Evolutionary conservation across 2,329 filamentous ascomycete genomes (phyloP), one percentile per base, ranked within the genome.

Genomic region (Penicillium freii): DNA sequence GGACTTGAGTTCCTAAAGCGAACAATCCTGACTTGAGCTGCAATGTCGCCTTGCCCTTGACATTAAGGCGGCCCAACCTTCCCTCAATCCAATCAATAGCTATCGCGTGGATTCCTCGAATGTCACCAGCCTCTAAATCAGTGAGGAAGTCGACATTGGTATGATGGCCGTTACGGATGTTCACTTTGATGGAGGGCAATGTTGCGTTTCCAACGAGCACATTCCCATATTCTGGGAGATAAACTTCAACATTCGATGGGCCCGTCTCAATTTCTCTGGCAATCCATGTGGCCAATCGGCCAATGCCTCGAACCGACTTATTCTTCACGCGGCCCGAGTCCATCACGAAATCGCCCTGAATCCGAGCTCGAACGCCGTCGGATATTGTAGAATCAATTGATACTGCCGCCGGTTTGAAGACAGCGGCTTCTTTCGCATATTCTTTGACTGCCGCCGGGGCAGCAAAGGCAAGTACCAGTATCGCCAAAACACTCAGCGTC

Each of bases 61-160:
- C 78, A 59, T 83, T 85, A 56, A 99, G 77, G 56, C 83, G 80
- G 11, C 86, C 83, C 57, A 97, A 78, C 53, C 85, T 87, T 39
- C 92, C 92, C 53, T 90, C 86, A 59, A 99, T 78, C 87, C 91
- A 97, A 73, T 96, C 89, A 71, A 94, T 91, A 46, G 90, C 91
- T 61, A 97, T 83, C 58, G 83, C 83, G 58, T 90, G 87, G 65
- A 97, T 86, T 6, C 87, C 88, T 54, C 92, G 86, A 15, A 90
- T 78, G 67, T 92, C 85, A 31, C 92, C 92, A 27, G 91, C 88
- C 38, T 83, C 78, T 39, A 97, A 75, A 60, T 94, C 87, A 42
- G 89, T 84, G 54, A 94, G 75, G 65, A 97, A 87, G 67, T 97
- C 90, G 56, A 97, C 79, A 56, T 84, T 78, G 3, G 90, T 97